Evolutionary conservation across 1,284 basidiomycete species (phyloP), one percentile per base, ranked within the genome.

Genomic region (Calocybe gambosa): DNA sequence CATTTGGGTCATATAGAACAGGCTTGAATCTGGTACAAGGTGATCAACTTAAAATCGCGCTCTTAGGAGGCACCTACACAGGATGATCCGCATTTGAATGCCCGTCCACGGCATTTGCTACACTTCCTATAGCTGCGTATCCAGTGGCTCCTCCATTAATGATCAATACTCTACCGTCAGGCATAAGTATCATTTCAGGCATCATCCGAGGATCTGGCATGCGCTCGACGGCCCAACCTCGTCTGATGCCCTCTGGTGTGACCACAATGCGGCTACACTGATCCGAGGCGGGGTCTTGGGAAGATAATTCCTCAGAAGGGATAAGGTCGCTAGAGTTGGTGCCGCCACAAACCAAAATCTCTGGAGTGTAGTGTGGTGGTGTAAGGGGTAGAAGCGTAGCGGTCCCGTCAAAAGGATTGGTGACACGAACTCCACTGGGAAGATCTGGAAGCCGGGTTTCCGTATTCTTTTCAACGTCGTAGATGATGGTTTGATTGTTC

Each of bases 151-250:
- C 74, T 19, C 72, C 75, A 55, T 77, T 77, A 39, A 68, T 62
- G 47, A 78, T 70, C 26, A 78, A 57, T 6, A 77, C 56, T 52
- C 74, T 65, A 2, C 77, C 78, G 51, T 75, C 74, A 1, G 79
- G 78, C 19, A 78, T 60, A 25, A 78, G 65, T 16, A 80, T 55
- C 39, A 72, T 62, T 55, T 73, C 71, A 5, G 68, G 68, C 75
- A 78, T 77, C 21, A 69, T 66, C 13, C 73, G 56, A 16, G 61
- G 49, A 18, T 60, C 58, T 0, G 67, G 59, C 66, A 72, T 66
- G 12, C 57, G 48, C 46, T 71, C 67, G 5, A 66, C 60, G 18
- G 60, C 42, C 71, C 70, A 71, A 2, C 67, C 70, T 31, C 58
- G 52, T 36, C 55, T 50, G 43, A 73, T 70, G 0, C 70, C 70